These are phyloP conservation scores for Fonsecaea erecta DNA, from an alignment of 2,329 filamentous ascomycete genomes.

Conservation along the genomic window DNA sequence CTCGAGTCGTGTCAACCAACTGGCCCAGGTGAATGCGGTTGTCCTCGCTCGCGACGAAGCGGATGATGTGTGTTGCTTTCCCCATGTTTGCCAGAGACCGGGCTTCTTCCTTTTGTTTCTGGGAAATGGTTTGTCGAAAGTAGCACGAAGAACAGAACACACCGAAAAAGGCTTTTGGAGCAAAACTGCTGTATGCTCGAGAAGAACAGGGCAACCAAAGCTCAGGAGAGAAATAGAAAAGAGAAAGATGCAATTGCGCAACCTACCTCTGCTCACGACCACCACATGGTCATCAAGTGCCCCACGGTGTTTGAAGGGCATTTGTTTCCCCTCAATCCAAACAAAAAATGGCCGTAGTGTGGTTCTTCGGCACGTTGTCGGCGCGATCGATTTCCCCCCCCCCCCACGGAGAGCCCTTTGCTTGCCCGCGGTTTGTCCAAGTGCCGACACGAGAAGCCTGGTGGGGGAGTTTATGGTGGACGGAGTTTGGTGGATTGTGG, in stretches of 20 bases:
- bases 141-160: neutral
- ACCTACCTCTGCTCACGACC: neutral
- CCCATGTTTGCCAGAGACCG: neutral
- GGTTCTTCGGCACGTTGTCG: neutral
- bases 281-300: neutral
- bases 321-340: neutral
- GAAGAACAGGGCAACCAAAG: neutral
- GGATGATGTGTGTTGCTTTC: slow-evolving; percentile 49
- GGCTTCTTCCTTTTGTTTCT: neutral
- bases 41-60: slow-evolving; percentile 51
- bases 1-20: slow-evolving; percentile 43
- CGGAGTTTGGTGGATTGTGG: neutral
- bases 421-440: neutral
- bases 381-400: neutral
- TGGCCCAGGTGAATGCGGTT: slow-evolving; percentile 49
- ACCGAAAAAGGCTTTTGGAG: neutral
- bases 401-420: neutral
- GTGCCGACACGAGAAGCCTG: slow-evolving; percentile 1
- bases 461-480: neutral
- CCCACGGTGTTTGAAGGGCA: neutral
- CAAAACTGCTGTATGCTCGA: neutral
- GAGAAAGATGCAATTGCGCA: neutral
- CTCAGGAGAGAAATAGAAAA: neutral
- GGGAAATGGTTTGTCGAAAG: neutral
- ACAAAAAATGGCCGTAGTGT: neutral